These are phyloP conservation scores for Paracoccidioides brasiliensis DNA, from an alignment of 2,329 filamentous ascomycete species.

Conservation along the genomic window DNA sequence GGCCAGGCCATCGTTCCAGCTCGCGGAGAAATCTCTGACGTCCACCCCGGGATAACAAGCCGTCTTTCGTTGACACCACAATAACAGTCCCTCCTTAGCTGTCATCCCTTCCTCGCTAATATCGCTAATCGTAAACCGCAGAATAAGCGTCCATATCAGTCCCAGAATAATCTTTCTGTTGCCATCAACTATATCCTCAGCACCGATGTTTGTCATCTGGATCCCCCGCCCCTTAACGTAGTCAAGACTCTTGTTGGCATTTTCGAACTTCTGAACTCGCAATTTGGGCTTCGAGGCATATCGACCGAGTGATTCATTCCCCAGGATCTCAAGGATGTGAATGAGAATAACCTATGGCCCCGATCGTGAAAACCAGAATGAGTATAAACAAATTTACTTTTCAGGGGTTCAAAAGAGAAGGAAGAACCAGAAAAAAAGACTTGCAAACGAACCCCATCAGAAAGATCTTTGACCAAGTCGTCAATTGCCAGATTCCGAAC, in stretches of 20 bases:
- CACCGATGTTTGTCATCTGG: conserved; percentile 96
- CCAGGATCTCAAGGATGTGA: conserved; percentile 92
- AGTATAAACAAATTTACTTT: neutral
- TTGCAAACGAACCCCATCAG: conserved; percentile 64
- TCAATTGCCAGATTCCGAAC: conserved; percentile 65
- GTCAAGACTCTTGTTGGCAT: conserved; percentile 88
- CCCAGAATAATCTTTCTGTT: conserved; percentile 96
- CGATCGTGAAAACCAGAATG: neutral
- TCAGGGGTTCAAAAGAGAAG: neutral
- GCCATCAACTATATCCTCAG: conserved; percentile 94
- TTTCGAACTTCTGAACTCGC: conserved; percentile 93
- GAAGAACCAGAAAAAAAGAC: conserved; percentile 2
- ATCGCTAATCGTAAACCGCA: conserved; percentile 95
- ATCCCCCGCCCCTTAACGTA: conserved; percentile 86
- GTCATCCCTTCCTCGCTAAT: conserved; percentile 98
- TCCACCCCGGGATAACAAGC: conserved; percentile 97
- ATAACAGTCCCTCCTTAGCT: conserved; percentile 82
- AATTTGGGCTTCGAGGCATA: conserved; percentile 95
- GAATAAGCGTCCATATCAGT: conserved; percentile 95
- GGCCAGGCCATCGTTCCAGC: conserved; percentile 94
- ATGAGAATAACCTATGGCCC: conserved; percentile 68
- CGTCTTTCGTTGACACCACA: conserved; percentile 98
- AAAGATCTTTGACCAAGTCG: conserved; percentile 78
- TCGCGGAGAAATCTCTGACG: conserved; percentile 83
- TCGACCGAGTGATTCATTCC: conserved; percentile 83